Conservation (phyloP, 2,329 filamentous ascomycete species). For the Akanthomyces uredinophilus region DNA sequence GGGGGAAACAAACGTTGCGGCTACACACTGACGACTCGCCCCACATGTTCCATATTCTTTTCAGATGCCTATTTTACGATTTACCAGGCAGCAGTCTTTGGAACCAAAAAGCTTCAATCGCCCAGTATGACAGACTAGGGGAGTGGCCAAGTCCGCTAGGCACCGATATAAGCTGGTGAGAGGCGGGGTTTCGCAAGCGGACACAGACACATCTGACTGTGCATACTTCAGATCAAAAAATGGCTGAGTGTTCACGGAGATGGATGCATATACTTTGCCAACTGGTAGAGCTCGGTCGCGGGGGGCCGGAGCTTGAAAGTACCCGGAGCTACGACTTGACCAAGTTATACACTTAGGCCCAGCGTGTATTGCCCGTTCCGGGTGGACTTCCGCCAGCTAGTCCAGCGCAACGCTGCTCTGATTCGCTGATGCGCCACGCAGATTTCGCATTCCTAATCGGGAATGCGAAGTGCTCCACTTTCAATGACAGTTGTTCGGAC, state of each 20-base stretch:
- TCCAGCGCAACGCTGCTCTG: background rate
- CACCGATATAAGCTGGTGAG: background rate
- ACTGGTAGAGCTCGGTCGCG: too few species aligned
- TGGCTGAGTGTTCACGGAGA: too few species aligned
- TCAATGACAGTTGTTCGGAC: background rate
- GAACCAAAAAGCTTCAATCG: background rate
- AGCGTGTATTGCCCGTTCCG: background rate
- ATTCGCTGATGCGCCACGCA: background rate
- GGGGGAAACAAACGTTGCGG: background rate
- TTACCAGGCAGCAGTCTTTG: background rate
- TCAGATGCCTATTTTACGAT: background rate
- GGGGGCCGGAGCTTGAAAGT: background rate
- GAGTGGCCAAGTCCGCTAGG: background rate
- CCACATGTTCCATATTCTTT: background rate
- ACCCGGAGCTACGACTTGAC: background rate
- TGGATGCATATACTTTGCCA: too few species aligned
- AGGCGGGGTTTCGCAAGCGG: background rate
- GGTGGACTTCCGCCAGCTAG: background rate
- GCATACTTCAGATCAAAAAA: too few species aligned
- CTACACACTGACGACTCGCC: background rate
- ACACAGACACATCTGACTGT: too few species aligned
- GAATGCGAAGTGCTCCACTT: slow-evolving; percentile 2
- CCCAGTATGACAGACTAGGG: background rate
- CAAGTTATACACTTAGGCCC: background rate
- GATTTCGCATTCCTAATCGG: slow-evolving; percentile 1